Evolutionary conservation across 352 stramenopile genomes (phyloP), one percentile per base, ranked within the genome.

Genomic region (Phytophthora pini): DNA sequence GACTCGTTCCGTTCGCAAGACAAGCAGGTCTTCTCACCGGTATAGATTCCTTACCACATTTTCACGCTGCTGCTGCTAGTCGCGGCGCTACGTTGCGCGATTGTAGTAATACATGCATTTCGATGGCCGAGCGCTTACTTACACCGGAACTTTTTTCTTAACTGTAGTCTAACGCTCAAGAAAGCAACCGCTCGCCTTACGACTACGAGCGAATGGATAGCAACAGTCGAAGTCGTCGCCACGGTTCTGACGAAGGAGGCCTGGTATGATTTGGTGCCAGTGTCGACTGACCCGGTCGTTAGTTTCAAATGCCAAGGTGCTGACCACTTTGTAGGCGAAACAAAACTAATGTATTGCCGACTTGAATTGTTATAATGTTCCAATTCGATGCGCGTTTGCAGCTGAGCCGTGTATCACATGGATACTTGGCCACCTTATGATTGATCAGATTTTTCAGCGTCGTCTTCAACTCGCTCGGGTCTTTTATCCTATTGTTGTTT

Each of bases 91-190:
- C 22, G 46, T 64, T 65, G 56, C 60, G 22, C 47, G 39, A 59
- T 70, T 58, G 66, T 70, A 67, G 62, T 66, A 72, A 76, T 76
- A 76, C 67, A 75, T 43, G n/a, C 43, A 58, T 71, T 64, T 74
- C 24, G 31, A 63, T 68, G 50, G 56, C 24, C 40, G 61, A 54
- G 62, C 27, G 43, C 52, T 65, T 69, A 63, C 62, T 50, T 61
- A 54, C 32, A 13, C 55, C 20, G 64, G 48, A 5, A 31, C 49
- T 52, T 60, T 49, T 43, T 63, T 47, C 53, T 38, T 17, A 4
- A 36, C 8, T 56, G 43, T 32, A 74, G 54, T 68, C 46, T 38
- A 51, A 52, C 15, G 38, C 22, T 59, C 31, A 65, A 56, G 65
- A 24, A 54, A 67, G 12, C 17, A 26, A 51, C 17, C 26, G 8